A percentile compares a stretch with the other conserved stretches of the same genome.
Conservation (phyloP, 202 grass and related monocot species). For the Eragrostis tef region DNA sequence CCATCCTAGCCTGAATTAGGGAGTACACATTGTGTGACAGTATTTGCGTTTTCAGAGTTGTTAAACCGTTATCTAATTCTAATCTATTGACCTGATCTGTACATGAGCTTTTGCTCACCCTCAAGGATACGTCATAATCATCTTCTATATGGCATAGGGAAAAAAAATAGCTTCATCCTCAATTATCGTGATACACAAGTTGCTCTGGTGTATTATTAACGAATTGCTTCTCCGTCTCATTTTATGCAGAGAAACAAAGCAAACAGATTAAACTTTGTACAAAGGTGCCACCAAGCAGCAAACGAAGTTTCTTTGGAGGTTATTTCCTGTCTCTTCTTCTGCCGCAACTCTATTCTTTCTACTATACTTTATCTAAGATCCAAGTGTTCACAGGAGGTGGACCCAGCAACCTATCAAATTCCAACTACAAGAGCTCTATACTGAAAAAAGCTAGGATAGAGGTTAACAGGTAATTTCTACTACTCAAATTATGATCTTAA, state of each 20-base stretch:
- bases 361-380: slow-evolving; percentile 11
- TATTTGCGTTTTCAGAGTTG: not conserved
- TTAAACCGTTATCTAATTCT: not conserved
- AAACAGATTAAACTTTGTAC: slow-evolving; percentile 76
- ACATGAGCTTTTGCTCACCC: not conserved
- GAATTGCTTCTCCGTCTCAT: not conserved
- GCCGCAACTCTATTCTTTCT: slow-evolving; percentile 37
- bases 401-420: slow-evolving; percentile 66
- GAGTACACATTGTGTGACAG: not conserved
- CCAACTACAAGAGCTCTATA: slow-evolving; percentile 75
- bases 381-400: slow-evolving; percentile 57
- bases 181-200: not conserved
- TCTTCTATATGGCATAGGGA: not conserved
- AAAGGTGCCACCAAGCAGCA: slow-evolving; percentile 81
- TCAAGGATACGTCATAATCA: not conserved
- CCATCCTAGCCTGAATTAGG: not conserved
- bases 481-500: not conserved
- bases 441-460: slow-evolving; percentile 92
- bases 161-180: not conserved
- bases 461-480: slow-evolving; percentile 49
- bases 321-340: slow-evolving; percentile 37
- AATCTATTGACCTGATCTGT: not conserved
- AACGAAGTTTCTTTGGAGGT: slow-evolving; percentile 90
- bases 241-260: slow-evolving; percentile 72
- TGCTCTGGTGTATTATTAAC: not conserved